Evolutionary conservation across 148 eudicot species (phyloP), one percentile per base, ranked within the genome.

Genomic region (Beta vulgaris): DNA sequence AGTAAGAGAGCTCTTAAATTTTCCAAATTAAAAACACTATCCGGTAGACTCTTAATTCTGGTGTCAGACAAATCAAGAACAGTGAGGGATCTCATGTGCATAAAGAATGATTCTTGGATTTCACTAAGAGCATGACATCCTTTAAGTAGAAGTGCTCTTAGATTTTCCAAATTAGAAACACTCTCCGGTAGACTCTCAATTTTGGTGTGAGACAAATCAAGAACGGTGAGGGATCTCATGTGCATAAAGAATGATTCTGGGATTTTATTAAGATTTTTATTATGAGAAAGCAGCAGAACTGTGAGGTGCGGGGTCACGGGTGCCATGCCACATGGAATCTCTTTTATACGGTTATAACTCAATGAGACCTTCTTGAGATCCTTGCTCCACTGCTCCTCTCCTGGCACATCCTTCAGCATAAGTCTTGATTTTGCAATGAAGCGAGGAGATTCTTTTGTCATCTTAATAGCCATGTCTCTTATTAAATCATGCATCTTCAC

Each of bases 311-410:
- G 82, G 36, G 72, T 51, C 26, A 1, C 0, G 12, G 66, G 76
- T 39, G 76, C 44, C 58, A 64, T 32, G 16, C 37, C 36, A 53
- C 9, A 5, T 54, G 70, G 72, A 12, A 72, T 72, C 28, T 57
- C 79, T 19, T 2, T 18, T 15, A 77, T 72, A 2, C 31, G 7
- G 23, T 84, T 79, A 26, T 26, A 0, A 64, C 69, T 58, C 14
- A 85, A 60, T 8, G 83, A 82, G 13, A 79, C 76, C 74, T 73
- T 85, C 36, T 65, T 77, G 5, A 82, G 57, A 73, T 79, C 87
- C 13, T 73, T 57, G 5, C 8, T 61, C 87, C 84, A 81, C 31
- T 75, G 18, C 12, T 58, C 39, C 6, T 76, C 68, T 1, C 69
- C 21, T 23, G 82, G 82, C 36, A 78, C 39, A 69, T 76, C 54